A percentile compares a stretch with the other conserved stretches of the same genome.
Conservation (phyloP, 257 asterid genomes). For the Rubia yunnanensis region DNA sequence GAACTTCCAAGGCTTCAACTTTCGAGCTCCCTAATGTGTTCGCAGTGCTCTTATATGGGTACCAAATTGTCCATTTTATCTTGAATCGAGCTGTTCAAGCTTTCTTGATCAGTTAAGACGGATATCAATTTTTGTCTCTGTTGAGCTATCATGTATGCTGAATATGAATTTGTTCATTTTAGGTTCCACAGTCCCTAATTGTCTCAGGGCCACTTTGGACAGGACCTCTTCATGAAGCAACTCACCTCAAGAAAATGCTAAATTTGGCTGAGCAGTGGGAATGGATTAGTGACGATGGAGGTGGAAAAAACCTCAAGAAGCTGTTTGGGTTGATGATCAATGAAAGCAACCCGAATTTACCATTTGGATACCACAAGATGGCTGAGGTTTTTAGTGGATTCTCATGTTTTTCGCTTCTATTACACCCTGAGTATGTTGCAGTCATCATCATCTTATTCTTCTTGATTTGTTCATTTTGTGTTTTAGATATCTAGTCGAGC, state of each 20-base stretch:
- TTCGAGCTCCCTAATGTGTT: not conserved
- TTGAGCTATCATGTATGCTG: not conserved
- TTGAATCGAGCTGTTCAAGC: not conserved
- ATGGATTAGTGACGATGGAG: slow-evolving; percentile 54
- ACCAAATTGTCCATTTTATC: not conserved
- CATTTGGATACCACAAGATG: slow-evolving; percentile 67
- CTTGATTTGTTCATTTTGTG: slow-evolving; percentile 8
- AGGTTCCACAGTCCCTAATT: slow-evolving; percentile 57
- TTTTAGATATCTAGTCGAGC: slow-evolving; percentile 79
- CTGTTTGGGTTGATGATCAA: slow-evolving; percentile 58
- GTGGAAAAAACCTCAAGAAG: slow-evolving; percentile 51
- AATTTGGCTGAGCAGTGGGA: slow-evolving; percentile 79
- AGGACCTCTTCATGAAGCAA: slow-evolving; percentile 72
- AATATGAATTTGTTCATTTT: slow-evolving; percentile 16
- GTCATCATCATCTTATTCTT: not conserved
- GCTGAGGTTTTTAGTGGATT: slow-evolving; percentile 54
- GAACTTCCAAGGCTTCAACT: not conserved
- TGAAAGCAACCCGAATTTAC: slow-evolving; percentile 77
- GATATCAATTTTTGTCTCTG: too few relatives aligned
- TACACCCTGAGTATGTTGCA: not conserved
- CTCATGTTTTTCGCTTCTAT: not conserved
- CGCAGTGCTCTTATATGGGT: not conserved
- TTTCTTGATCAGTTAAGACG: not conserved
- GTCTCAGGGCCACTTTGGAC: slow-evolving; percentile 97
- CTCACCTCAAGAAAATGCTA: slow-evolving; percentile 48